Base-by-base conservation (phyloP, 257 asterid genomes). In the Fraxinus pennsylvanica region DNA sequence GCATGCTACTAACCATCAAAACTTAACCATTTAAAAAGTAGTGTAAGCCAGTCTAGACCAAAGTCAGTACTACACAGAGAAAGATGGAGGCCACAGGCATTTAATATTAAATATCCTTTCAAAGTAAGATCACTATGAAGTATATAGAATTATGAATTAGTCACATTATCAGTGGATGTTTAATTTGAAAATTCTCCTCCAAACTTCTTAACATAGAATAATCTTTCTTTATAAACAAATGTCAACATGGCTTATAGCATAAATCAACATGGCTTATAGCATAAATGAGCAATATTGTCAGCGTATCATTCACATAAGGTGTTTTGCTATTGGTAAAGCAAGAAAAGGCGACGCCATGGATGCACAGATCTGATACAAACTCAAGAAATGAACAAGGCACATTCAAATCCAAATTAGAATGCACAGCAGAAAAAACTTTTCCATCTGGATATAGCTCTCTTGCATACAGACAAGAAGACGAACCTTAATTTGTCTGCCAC, bases 401-500 rank as follows among this genome's bases (percentile, higher is more conserved):
- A 57, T 19, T 19, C 29, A 2, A 19, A 57, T 57, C 25, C 66
- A 57, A 57, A 57, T 19, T 19, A n/a, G 9, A 57, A 8, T 39
- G 29, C 29, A 57, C 4, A 57, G 25, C 54, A 45, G 19, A n/a
- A n/a, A 39, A 39, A 39, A 19, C 41, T n/a, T 57, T 57, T 57
- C 9, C 29, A 57, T 57, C 66, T 57, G 66, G 29, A 57, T 57
- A 57, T 57, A 22, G 66, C 66, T 57, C 27, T 57, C 66, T 57
- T 52, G 27, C 12, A n/a, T 57, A 4, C 66, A 57, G 4, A 57
- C 12, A 57, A 19, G 65, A 72, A 73, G 57, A 83, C 83, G 61
- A 72, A 95, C 98, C 99, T 95, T 95, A 33, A 95, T 89, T 83
- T 80, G 96, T 81, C 90, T 95, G 54, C 97, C 96, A n/a, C 74